Evolutionary conservation across 2,329 filamentous ascomycete species (phyloP).

Genomic region (Colletotrichum tropicale): DNA sequence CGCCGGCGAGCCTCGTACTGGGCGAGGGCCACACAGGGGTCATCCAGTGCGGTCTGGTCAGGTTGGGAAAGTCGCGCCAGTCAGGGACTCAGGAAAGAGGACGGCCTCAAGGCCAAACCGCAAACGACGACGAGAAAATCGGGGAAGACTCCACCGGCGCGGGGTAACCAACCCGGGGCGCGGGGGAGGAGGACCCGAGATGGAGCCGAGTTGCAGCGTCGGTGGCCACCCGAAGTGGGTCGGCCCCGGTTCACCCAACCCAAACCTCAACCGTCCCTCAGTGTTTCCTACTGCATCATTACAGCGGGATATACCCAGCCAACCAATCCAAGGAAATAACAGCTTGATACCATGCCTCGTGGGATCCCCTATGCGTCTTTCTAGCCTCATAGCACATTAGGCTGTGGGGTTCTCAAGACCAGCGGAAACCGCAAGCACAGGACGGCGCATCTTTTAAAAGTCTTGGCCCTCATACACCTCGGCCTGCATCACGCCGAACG

Average conservation of each 20-base stretch:
- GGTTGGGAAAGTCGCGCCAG: not conserved
- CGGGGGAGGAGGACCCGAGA: constrained; percentile 19
- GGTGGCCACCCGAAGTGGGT: not conserved
- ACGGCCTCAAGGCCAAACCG: not conserved
- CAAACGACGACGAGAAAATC: not conserved
- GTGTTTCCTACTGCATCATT: not conserved
- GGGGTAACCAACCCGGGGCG: constrained; percentile 15
- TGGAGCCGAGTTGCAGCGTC: not conserved
- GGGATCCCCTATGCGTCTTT: not conserved
- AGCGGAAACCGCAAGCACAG: not conserved
- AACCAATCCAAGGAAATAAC: not conserved
- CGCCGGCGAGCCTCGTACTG: not conserved
- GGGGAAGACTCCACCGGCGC: constrained; percentile 13
- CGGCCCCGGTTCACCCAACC: not conserved
- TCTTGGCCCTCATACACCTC: not conserved
- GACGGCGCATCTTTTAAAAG: not conserved
- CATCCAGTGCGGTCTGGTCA: not conserved
- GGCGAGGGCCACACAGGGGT: not conserved
- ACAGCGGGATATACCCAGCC: not conserved
- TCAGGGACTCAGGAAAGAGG: not conserved
- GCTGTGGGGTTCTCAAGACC: not conserved
- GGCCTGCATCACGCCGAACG: constrained; percentile 8
- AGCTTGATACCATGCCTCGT: not conserved
- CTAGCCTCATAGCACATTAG: not conserved
- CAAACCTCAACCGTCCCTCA: not conserved